Evolutionary conservation across 164 flowering plant genomes (phyloP), one percentile per base, ranked within the genome.

Genomic region (Vitis labrusca): DNA sequence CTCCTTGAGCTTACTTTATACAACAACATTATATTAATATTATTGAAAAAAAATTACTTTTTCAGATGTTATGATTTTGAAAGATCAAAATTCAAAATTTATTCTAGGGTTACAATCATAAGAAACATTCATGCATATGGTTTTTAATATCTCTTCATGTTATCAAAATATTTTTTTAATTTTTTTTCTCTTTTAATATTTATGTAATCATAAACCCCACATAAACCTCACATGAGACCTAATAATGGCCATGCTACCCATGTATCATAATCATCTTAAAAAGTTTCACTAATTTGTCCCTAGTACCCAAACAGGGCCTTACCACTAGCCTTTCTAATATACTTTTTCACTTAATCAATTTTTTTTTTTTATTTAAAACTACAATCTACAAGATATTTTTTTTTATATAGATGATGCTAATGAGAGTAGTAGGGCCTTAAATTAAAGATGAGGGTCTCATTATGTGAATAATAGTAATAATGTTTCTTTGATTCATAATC

Each of bases 211-310:
- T 72, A 48, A 50, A n/a, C 13, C 11, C 50, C 32, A 51, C n/a
- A 71, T 48, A 56, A 27, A 29, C 9, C 60, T 60, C 70, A 65
- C 75, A 72, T 72, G 65, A 72, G 50, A 72, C 66, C 65, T 65
- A 65, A 72, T 72, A 50, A 72, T 65, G 37, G 19, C 59, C 32
- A 44, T 55, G 37, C 8, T 65, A 17, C 17, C 52, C 32, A 44
- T 55, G 37, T 8, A 13, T 10, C 9, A 51, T 51, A 59, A 65
- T 13, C 23, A 30, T 19, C 57, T 44, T 59, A 59, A 49, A 53
- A 68, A 52, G 52, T 52, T 61, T 53, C 73, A 37, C 12, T 52
- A 5, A 37, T 37, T 53, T 53, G n/a, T 53, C 14, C n/a, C 6
- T 53, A 13, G 56, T 53, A n/a, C 56, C n/a, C n/a, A 53, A 53